phyloP scores from a whole-genome alignment of 2,329 filamentous ascomycete genomes.

The Sclerotinia subarctica region DNA sequence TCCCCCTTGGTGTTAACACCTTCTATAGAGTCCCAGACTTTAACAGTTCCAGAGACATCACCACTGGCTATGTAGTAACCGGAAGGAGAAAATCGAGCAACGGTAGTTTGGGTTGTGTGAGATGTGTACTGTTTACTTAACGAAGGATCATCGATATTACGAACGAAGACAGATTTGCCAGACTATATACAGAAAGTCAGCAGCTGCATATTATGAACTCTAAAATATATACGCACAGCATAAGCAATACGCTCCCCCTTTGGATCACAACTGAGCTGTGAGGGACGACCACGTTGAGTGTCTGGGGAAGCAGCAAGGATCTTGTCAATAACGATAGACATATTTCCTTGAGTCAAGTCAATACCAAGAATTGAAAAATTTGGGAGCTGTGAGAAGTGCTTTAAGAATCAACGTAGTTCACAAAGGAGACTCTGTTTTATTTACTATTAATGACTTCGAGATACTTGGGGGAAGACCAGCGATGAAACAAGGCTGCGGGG shows the following conservation, averaged over 20 bases:
- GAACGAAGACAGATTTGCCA: slow-evolving; percentile 94
- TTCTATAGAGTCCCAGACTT: slow-evolving; percentile 89
- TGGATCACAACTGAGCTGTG: slow-evolving; percentile 79
- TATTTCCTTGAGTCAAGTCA: slow-evolving; percentile 17
- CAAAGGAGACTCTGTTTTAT: background rate
- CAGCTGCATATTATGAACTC: background rate
- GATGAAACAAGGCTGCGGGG: slow-evolving; percentile 18
- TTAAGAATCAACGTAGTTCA: background rate
- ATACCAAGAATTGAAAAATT: background rate
- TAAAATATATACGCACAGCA: slow-evolving; percentile 58
- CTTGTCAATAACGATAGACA: slow-evolving; percentile 56
- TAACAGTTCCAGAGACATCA: slow-evolving; percentile 78
- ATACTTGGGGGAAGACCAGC: background rate
- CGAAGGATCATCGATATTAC: slow-evolving; percentile 86
- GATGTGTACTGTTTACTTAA: slow-evolving; percentile 85
- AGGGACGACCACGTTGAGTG: slow-evolving; percentile 82
- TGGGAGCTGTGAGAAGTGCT: background rate
- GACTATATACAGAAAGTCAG: slow-evolving; percentile 53
- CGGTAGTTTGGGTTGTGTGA: slow-evolving; percentile 84
- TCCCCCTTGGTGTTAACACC: slow-evolving; percentile 84
- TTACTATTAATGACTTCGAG: background rate
- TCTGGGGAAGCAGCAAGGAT: slow-evolving; percentile 84
- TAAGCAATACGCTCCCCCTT: slow-evolving; percentile 93
- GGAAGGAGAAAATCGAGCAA: slow-evolving; percentile 89
- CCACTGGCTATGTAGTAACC: slow-evolving; percentile 94